A percentile compares a stretch with the other conserved stretches of the same genome.
phyloP scores from a whole-genome alignment of 768 basidiomycete species.

The Holtermanniella nyarrowii region DNA sequence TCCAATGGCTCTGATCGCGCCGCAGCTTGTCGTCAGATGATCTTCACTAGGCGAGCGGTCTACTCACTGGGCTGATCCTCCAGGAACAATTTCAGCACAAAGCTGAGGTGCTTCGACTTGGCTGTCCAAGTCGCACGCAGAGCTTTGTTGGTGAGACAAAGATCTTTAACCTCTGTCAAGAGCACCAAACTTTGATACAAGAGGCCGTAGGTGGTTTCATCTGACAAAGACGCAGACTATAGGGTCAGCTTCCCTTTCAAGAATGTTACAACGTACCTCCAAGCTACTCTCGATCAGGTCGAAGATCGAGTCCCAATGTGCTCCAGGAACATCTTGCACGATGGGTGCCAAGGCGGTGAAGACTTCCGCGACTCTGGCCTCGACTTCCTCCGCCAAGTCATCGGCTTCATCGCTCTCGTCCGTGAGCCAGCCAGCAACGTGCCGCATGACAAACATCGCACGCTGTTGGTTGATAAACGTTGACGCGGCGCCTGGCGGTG shows the following conservation, averaged over 20 bases:
- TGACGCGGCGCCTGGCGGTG: constrained; percentile 64
- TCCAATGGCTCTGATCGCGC: constrained; percentile 52
- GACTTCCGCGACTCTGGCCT: constrained; percentile 63
- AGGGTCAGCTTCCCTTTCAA: not conserved
- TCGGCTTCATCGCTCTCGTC: constrained; percentile 46
- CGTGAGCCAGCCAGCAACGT: constrained; percentile 71
- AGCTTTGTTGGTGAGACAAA: constrained; percentile 60
- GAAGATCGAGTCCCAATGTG: constrained; percentile 88
- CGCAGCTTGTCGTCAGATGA: constrained; percentile 5
- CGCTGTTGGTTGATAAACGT: constrained; percentile 75
- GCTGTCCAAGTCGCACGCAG: constrained; percentile 61
- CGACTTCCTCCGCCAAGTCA: constrained; percentile 62
- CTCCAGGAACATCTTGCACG: constrained; percentile 70
- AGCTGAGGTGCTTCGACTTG: constrained; percentile 47
- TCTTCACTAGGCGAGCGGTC: not conserved
- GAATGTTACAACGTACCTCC: constrained; percentile 51
- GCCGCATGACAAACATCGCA: constrained; percentile 76
- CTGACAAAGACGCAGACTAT: constrained; percentile 54
- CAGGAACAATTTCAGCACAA: constrained; percentile 56
- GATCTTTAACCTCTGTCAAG: constrained; percentile 57
- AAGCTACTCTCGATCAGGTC: constrained; percentile 79
- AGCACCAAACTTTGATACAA: constrained; percentile 64
- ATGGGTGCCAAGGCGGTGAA: constrained; percentile 72
- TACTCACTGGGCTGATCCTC: constrained; percentile 28
- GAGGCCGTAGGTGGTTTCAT: constrained; percentile 51